A percentile compares a stretch with the other conserved stretches of the same genome.
These are phyloP conservation scores for Zanthoxylum bungeanum DNA, from an alignment of 345 rosid genomes.

Conservation along the genomic window DNA sequence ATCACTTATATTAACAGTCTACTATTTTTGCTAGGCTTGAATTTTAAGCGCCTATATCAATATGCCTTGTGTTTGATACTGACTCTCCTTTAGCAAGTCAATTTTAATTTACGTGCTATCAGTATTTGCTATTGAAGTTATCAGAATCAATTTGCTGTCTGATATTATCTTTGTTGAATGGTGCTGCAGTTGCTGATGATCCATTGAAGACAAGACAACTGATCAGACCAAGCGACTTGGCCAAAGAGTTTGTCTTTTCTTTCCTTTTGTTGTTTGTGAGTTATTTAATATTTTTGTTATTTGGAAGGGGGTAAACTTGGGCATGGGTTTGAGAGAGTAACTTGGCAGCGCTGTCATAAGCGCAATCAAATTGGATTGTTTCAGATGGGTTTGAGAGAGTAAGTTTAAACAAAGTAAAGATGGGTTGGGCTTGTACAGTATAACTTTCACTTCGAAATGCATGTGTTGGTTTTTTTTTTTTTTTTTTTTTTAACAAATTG, in stretches of 20 bases:
- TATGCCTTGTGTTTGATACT: neutral
- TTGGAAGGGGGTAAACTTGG: too few species aligned
- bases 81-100: neutral
- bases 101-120: neutral
- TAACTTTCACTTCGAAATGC: too few species aligned
- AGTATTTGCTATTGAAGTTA: neutral
- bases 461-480: too few species aligned
- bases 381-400: too few species aligned
- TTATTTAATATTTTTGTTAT: too few species aligned
- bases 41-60: neutral
- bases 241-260: slow-evolving; percentile 53
- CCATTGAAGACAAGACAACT: slow-evolving; percentile 90
- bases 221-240: slow-evolving; percentile 94
- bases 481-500: too few species aligned
- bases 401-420: too few species aligned
- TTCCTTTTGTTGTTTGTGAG: neutral
- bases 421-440: too few species aligned
- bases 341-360: neutral
- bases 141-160: neutral
- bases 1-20: neutral
- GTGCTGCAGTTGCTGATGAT: slow-evolving; percentile 77
- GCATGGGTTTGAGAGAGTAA: too few species aligned
- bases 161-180: slow-evolving; percentile 1
- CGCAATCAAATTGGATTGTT: too few species aligned
- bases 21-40: neutral